Evolutionary conservation across 2,329 filamentous ascomycete genomes (phyloP).

Genomic region (Fusarium secorum): DNA sequence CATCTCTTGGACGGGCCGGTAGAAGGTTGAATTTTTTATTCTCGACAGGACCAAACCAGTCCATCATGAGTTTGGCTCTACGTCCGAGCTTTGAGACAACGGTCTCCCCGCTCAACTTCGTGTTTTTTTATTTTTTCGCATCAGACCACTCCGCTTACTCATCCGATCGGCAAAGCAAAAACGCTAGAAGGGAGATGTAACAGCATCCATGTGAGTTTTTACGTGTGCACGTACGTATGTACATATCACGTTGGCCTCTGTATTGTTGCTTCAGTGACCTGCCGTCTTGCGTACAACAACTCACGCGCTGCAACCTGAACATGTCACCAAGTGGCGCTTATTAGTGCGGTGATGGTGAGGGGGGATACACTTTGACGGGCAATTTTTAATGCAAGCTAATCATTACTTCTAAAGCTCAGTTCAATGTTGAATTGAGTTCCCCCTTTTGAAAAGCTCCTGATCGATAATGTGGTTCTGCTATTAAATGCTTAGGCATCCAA

Average conservation of each 20-base stretch:
- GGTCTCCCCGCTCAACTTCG: not conserved
- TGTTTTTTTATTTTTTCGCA: not conserved
- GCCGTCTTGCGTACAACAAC: not conserved
- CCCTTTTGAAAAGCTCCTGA: not conserved
- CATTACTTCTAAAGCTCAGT: not conserved
- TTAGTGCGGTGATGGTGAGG: constrained; percentile 1
- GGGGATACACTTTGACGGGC: not conserved
- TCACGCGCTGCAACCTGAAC: not conserved
- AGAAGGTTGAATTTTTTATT: not conserved
- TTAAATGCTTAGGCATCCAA: not conserved
- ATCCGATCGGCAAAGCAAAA: not conserved
- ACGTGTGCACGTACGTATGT: not conserved
- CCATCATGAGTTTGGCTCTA: not conserved
- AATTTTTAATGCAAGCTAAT: not conserved
- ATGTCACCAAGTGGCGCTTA: not conserved
- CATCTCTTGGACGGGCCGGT: not conserved
- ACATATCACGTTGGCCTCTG: not conserved
- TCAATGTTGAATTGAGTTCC: not conserved
- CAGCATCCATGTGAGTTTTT: not conserved
- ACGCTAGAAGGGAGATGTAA: not conserved
- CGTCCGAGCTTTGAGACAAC: constrained; percentile 5
- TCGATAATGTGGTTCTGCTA: not conserved
- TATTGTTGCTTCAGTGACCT: not conserved
- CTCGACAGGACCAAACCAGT: not conserved
- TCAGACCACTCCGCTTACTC: constrained; percentile 1